Conservation (phyloP, 108 stramenopile genomes). For the Aurantiochytrium sp. region DNA sequence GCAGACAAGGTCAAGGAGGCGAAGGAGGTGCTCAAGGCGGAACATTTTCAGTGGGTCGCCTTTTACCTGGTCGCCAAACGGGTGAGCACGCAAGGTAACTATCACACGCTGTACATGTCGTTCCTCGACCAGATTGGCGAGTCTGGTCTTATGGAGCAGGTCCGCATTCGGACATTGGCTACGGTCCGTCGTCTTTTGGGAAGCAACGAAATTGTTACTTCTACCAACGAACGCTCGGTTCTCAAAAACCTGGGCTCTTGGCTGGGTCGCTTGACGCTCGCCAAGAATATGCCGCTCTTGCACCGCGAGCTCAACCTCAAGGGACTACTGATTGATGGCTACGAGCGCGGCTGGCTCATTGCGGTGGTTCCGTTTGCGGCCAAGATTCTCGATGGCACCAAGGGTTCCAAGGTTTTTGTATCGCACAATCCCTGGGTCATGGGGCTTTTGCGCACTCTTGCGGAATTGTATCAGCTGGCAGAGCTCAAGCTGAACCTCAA, state of each 20-base stretch:
- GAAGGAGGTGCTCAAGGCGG: conserved; percentile 68
- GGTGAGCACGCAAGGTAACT: conserved; percentile 94
- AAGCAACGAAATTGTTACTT: conserved; percentile 86
- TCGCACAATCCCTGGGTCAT: conserved; percentile 99
- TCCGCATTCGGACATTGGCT: conserved; percentile 76
- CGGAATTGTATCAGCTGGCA: conserved; percentile 84
- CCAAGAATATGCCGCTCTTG: conserved; percentile 87
- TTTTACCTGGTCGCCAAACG: conserved; percentile 94
- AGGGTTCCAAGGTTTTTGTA: conserved; percentile 78
- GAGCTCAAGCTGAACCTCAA: conserved; percentile 99
- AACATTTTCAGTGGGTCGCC: conserved; percentile 90
- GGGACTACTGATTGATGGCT: conserved; percentile 89
- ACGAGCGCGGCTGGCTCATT: conserved; percentile 92
- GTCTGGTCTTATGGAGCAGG: conserved; percentile 70
- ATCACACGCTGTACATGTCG: conserved; percentile 79
- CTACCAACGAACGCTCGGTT: conserved; percentile 83
- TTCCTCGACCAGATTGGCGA: conserved; percentile 81
- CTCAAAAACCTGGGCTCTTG: conserved; percentile 96
- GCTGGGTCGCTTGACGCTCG: conserved; percentile 94
- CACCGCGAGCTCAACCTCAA: conserved; percentile 93
- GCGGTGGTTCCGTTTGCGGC: conserved; percentile 96
- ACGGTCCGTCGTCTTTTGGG: conserved; percentile 84
- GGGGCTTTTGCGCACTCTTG: conserved; percentile 85
- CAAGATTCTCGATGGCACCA: conserved; percentile 92
- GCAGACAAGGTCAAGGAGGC: conserved; percentile 79